These are phyloP conservation scores for Verticillium longisporum DNA, from an alignment of 2,329 filamentous ascomycete genomes.

Conservation along the genomic window DNA sequence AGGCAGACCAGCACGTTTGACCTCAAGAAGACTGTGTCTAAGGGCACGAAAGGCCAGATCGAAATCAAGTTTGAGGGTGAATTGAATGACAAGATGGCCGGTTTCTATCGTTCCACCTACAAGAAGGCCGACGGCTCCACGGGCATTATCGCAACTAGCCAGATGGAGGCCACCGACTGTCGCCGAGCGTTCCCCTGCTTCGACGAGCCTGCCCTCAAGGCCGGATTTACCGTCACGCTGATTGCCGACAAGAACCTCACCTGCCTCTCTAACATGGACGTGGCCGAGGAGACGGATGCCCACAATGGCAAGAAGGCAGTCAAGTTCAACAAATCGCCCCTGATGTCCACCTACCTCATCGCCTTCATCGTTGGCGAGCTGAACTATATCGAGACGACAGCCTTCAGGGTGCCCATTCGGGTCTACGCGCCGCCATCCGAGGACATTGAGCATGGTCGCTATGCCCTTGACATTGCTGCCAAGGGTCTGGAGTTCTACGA, in stretches of 20 bases:
- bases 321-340: slow-evolving; percentile 83
- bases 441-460: slow-evolving; percentile 83
- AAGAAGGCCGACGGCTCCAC: slow-evolving; percentile 73
- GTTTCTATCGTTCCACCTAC: slow-evolving; percentile 94
- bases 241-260: slow-evolving; percentile 86
- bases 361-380: slow-evolving; percentile 93
- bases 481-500: slow-evolving; percentile 92
- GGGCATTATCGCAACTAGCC: slow-evolving; percentile 80
- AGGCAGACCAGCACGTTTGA: slow-evolving; percentile 76
- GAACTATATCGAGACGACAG: slow-evolving; percentile 86
- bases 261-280: slow-evolving; percentile 96
- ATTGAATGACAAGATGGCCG: slow-evolving; percentile 92
- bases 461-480: slow-evolving; percentile 84
- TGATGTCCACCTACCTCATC: slow-evolving; percentile 94
- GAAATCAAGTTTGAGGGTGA: slow-evolving; percentile 61
- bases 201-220: slow-evolving; percentile 91
- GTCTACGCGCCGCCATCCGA: slow-evolving; percentile 91
- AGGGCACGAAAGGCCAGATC: slow-evolving; percentile 67
- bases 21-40: slow-evolving; percentile 65
- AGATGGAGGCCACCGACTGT: slow-evolving; percentile 96
- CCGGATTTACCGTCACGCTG: slow-evolving; percentile 84
- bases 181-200: slow-evolving; percentile 92
- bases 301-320: slow-evolving; percentile 63
- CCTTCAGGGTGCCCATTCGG: slow-evolving; percentile 84
- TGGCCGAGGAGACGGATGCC: slow-evolving; percentile 60